A percentile compares a stretch with the other conserved stretches of the same genome.
Evolutionary conservation across 495 filamentous ascomycete genomes (phyloP).

Genomic region (Xylaria venustula): DNA sequence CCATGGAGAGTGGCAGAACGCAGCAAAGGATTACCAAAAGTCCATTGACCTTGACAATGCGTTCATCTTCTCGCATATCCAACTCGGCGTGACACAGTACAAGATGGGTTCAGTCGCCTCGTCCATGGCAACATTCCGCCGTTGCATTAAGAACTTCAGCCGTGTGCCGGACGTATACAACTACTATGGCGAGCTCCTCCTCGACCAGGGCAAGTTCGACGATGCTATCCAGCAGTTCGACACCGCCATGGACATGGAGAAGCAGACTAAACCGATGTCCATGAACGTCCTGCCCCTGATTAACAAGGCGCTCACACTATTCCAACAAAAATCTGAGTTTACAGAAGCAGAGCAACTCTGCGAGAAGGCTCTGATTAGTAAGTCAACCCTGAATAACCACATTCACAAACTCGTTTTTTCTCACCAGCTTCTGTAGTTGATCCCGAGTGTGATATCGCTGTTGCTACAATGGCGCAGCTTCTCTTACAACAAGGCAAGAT

Average conservation of each 20-base stretch:
- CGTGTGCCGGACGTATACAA: conserved; percentile 98
- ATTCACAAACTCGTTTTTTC: background rate
- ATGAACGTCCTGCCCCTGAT: conserved; percentile 98
- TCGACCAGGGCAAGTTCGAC: conserved; percentile 92
- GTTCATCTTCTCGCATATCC: conserved; percentile 99
- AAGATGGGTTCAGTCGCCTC: conserved; percentile 99
- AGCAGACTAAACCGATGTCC: conserved; percentile 81
- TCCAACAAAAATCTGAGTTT: conserved; percentile 98
- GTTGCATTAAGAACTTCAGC: conserved; percentile 97
- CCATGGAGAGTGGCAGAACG: conserved; percentile 84
- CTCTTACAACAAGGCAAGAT: conserved; percentile 97
- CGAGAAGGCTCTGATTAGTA: conserved; percentile 96
- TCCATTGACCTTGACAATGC: conserved; percentile 93
- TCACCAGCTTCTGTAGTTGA: conserved; percentile 66
- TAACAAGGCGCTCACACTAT: conserved; percentile 95
- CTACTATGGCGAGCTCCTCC: conserved; percentile 97
- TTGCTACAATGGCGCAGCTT: conserved; percentile 99
- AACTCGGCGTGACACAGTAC: conserved; percentile 98
- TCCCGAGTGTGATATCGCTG: conserved; percentile 97
- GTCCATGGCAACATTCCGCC: conserved; percentile 96
- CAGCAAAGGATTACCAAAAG: conserved; percentile 98
- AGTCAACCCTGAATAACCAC: conserved; percentile 32
- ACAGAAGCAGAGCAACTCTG: conserved; percentile 92
- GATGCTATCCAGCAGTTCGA: conserved; percentile 99
- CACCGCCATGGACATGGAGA: conserved; percentile 96